phyloP scores from a whole-genome alignment of 805 yeast species.

The Wickerhamomyces kurtzmanii region DNA sequence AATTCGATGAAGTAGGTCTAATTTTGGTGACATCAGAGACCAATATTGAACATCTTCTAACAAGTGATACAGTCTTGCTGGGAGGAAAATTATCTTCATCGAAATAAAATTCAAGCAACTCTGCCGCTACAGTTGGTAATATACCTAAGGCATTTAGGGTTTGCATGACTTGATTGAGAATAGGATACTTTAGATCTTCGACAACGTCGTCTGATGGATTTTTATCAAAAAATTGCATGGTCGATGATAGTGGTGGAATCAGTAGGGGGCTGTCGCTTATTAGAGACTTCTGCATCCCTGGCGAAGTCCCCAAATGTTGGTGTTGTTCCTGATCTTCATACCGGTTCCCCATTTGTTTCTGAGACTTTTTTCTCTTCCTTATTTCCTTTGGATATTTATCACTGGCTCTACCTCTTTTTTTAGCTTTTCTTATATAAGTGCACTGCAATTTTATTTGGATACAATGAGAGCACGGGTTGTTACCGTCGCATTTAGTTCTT shows the following conservation, averaged over 20 bases:
- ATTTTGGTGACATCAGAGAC: too few species aligned
- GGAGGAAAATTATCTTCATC: constrained; percentile 9
- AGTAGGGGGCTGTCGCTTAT: too few species aligned
- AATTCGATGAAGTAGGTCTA: constrained; percentile 9
- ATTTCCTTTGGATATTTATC: constrained; percentile 27
- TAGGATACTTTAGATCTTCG: too few species aligned
- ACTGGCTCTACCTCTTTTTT: constrained; percentile 37
- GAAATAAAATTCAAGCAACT: constrained; percentile 11
- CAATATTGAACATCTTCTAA: constrained; percentile 11
- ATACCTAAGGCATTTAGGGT: constrained; percentile 9
- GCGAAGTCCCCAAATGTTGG: too few species aligned
- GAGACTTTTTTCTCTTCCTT: constrained; percentile 15
- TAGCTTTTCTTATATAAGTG: constrained; percentile 31
- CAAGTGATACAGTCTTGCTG: constrained; percentile 11
- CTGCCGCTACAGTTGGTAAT: constrained; percentile 13
- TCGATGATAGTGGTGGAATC: too few species aligned
- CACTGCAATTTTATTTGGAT: constrained; percentile 20
- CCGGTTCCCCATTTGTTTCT: too few species aligned
- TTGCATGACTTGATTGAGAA: constrained; percentile 3
- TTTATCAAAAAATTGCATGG: too few species aligned
- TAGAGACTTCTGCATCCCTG: too few species aligned
- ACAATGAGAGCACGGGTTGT: constrained; percentile 34
- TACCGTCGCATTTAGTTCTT: constrained; percentile 39
- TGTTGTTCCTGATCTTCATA: too few species aligned
- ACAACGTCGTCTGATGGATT: too few species aligned